Evolutionary conservation across 352 stramenopile genomes (phyloP), one percentile per base, ranked within the genome.

Genomic region (Globisporangium solare): DNA sequence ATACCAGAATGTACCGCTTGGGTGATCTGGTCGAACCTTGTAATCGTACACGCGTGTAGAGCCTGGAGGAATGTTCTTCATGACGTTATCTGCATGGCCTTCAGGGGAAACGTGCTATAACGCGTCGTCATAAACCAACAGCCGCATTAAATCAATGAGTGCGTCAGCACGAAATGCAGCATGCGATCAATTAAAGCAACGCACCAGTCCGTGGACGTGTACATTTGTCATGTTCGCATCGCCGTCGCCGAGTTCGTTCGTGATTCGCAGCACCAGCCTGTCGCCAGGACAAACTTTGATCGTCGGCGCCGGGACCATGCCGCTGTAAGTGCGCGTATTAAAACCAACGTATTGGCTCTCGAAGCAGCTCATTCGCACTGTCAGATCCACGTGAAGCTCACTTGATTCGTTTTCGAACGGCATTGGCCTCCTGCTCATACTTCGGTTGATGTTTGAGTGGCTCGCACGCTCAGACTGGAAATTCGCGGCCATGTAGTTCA

Each of bases 1-100:
- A 56, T 92, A 92, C 82, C 82, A 92, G 55, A 89, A 92, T 47
- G 82, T 89, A 13, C 82, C 82, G 8, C 76, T 54, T 12, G 82
- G 79, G 58, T 92, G 82, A 54, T 92, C 76, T 0, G 62, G 46
- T 0, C 78, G 76, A 53, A 92, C 83, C n/a, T 76, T 61, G 60
- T 88, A 92, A 40, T 73, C 68, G 63, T 90, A 92, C 55, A 54
- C 50, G 17, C 73, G 71, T 43, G 77, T 67, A 13, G 52, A 66
- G 46, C 74, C 67, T 0, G 83, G 74, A 21, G 57, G 46, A 27
- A 90, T 78, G 63, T 67, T 80, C 35, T 64, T 69, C 49, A 88
- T 66, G 21, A 90, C 74, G 54, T 90, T 88, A 53, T 90, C 78
- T 15, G 71, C 64, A 39, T 74, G 45, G 1, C 79, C 74, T 15